These are phyloP conservation scores for Bonnemaisonia californica DNA, from an alignment of 31 red algal species.

Conservation along the genomic window DNA sequence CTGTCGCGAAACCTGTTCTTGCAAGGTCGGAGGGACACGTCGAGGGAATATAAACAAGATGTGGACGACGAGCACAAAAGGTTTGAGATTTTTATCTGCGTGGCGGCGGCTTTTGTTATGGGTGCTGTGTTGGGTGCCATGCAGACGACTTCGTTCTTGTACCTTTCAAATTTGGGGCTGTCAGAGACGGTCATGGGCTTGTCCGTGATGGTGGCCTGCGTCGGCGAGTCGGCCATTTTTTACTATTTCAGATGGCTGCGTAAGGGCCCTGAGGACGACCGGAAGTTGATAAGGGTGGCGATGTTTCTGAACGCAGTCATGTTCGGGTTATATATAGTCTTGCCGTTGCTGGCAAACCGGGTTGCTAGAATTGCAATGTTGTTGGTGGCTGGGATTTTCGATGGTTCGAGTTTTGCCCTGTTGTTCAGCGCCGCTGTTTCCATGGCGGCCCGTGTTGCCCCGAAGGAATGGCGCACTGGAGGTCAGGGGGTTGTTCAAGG, in stretches of 20 bases:
- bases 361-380: too few relatives aligned
- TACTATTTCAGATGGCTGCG: background rate
- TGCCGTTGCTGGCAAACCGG: too few relatives aligned
- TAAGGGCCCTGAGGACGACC: constrained; percentile 2
- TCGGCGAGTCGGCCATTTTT: constrained; percentile 33
- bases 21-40: background rate
- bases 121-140: constrained; percentile 41
- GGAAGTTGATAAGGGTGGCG: too few relatives aligned
- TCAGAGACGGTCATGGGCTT: constrained; percentile 26
- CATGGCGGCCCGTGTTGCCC: constrained; percentile 27
- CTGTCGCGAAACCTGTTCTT: constrained; percentile 39
- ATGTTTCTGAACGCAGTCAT: too few relatives aligned
- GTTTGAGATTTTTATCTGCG: background rate
- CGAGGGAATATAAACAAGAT: background rate
- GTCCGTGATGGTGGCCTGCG: constrained; percentile 39
- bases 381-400: constrained; percentile 16
- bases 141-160: constrained; percentile 50
- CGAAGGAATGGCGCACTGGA: background rate
- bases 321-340: too few relatives aligned
- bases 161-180: constrained; percentile 20
- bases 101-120: constrained; percentile 13
- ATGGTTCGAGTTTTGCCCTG: constrained; percentile 39
- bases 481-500: constrained; percentile 33
- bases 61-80: background rate
- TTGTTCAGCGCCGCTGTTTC: constrained; percentile 39